Conservation (phyloP, 2,329 filamentous ascomycete species). For the Macroventuria anomochaeta region DNA sequence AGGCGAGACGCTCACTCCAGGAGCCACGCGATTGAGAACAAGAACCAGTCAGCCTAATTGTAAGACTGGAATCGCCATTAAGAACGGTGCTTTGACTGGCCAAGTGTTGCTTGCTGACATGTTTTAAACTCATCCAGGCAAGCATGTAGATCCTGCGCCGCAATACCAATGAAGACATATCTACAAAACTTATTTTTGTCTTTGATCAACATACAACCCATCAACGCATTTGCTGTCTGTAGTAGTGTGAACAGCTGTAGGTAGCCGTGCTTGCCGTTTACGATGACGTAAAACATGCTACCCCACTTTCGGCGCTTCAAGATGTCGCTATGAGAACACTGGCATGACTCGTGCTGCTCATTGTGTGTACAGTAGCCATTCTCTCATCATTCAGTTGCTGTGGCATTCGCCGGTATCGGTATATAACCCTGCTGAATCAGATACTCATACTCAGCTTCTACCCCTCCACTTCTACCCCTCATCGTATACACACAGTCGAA, state of each 20-base stretch:
- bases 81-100: neutral
- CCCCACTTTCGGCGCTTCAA: constrained; percentile 13
- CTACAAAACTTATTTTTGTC: neutral
- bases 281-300: constrained; percentile 14
- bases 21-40: too few species aligned
- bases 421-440: neutral
- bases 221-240: neutral
- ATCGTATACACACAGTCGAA: neutral
- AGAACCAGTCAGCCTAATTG: too few species aligned
- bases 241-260: neutral
- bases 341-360: constrained; percentile 19
- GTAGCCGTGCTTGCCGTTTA: constrained; percentile 1
- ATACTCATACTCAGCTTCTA: neutral
- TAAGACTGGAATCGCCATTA: neutral
- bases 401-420: constrained; percentile 1
- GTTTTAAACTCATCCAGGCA: neutral
- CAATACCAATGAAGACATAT: neutral
- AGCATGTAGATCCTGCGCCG: neutral
- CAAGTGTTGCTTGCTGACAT: neutral
- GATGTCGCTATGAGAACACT: constrained; percentile 16
- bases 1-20: too few species aligned
- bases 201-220: neutral
- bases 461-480: neutral
- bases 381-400: neutral
- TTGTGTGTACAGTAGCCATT: neutral